These are phyloP conservation scores for Hordeum marinum DNA, from an alignment of 176 grass and related monocot species.

Conservation along the genomic window DNA sequence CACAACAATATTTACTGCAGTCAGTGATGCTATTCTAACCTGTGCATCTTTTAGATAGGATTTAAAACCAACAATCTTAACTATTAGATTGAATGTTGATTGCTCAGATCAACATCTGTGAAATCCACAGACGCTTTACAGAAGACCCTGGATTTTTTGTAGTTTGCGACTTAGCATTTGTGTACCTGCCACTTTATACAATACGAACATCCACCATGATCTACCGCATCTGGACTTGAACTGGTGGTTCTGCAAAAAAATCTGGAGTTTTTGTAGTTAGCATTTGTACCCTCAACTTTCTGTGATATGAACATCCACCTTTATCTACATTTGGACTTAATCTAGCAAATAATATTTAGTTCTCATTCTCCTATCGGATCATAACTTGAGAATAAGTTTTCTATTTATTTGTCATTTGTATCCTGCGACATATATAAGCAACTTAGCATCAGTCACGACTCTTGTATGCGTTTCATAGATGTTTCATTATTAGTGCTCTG, in stretches of 20 bases:
- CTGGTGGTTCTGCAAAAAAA: background rate
- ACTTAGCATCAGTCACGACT: background rate
- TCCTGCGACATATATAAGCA: background rate
- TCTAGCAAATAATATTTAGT: background rate
- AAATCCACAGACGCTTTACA: background rate
- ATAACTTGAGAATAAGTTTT: background rate
- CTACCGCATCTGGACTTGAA: background rate
- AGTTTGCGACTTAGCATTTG: background rate
- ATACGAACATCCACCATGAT: background rate
- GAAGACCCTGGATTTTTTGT: background rate
- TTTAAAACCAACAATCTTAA: background rate
- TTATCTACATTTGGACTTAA: background rate
- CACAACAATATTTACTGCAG: background rate
- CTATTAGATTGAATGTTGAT: background rate
- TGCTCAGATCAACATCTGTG: background rate
- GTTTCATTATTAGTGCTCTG: background rate
- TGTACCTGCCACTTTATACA: background rate
- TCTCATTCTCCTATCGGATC: background rate
- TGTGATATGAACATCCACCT: background rate
- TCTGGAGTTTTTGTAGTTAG: background rate
- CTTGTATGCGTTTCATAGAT: background rate
- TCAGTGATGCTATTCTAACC: conserved; percentile 4
- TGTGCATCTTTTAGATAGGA: background rate
- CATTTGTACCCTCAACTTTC: background rate
- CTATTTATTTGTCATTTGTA: background rate